Percentiles rank a stretch among this genome's conserved stretches.
Evolutionary conservation across 1,284 basidiomycete species (phyloP).

Genomic region (Cryptococcus amylolentus): DNA sequence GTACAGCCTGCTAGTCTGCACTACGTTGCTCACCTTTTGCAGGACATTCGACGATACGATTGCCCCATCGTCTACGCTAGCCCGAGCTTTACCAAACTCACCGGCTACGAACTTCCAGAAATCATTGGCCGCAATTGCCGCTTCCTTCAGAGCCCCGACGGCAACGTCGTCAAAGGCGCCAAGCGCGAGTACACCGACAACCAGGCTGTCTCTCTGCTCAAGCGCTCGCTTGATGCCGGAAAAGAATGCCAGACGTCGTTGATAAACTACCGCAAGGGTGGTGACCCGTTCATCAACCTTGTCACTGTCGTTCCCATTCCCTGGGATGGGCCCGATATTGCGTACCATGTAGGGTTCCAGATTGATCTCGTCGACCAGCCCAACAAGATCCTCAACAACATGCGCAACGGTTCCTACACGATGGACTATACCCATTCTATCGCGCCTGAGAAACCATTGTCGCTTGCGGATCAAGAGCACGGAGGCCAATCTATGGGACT

Average conservation of each 20-base stretch:
- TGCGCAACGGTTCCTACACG: conserved; percentile 69
- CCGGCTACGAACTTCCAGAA: conserved; percentile 74
- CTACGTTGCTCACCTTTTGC: conserved; percentile 2
- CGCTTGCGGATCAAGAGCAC: conserved; percentile 12
- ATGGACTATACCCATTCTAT: conserved; percentile 55
- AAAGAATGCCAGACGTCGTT: conserved; percentile 85
- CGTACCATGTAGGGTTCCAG: conserved; percentile 89
- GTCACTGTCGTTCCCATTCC: conserved; percentile 77
- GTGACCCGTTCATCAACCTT: conserved; percentile 80
- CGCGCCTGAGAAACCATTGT: conserved; percentile 32
- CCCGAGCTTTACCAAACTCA: conserved; percentile 72
- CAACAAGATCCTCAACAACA: conserved; percentile 70
- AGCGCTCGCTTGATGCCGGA: conserved; percentile 62
- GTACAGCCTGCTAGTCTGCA: conserved; percentile 9
- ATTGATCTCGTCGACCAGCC: conserved; percentile 86
- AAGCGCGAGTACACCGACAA: conserved; percentile 64
- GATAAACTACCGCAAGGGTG: conserved; percentile 83
- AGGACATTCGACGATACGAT: conserved; percentile 73
- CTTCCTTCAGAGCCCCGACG: conserved; percentile 63
- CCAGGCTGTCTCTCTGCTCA: conserved; percentile 66
- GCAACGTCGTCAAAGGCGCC: conserved; percentile 62
- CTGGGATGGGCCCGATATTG: conserved; percentile 64
- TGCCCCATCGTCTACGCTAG: conserved; percentile 83
- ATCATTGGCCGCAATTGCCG: conserved; percentile 87
- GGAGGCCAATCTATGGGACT: conserved; percentile 23